phyloP scores from a whole-genome alignment of 1,139 yeast species.

The Martiniozyma asiatica region DNA sequence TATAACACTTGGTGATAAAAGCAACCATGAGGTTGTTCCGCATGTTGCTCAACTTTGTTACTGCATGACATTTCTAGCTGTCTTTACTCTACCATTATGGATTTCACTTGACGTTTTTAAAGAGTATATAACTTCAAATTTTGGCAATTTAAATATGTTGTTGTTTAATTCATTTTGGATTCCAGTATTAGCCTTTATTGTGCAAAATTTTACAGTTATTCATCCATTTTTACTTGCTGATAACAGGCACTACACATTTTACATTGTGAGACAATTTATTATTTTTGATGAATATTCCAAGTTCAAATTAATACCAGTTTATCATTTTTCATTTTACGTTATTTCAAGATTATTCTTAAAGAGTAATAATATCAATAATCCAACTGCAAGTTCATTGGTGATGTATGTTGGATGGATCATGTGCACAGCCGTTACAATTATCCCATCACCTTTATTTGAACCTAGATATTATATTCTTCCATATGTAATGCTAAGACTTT shows the following conservation, averaged over 20 bases:
- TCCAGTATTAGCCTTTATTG: conserved; percentile 32
- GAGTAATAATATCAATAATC: conserved; percentile 15
- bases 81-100: conserved; percentile 67
- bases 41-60: conserved; percentile 79
- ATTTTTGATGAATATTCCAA: conserved; percentile 30
- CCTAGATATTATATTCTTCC: conserved; percentile 89
- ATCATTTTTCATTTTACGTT: conserved; percentile 56
- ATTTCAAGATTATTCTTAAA: conserved; percentile 27
- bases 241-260: conserved; percentile 87
- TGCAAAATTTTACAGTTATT: conserved; percentile 53
- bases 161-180: conserved; percentile 16
- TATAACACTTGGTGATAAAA: conserved; percentile 79
- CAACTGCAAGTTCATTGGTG: conserved; percentile 21
- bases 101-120: conserved; percentile 28
- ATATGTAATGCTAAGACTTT: conserved; percentile 58
- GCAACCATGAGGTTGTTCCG: conserved; percentile 59
- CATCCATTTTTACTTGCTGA: conserved; percentile 93
- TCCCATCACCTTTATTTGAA: conserved; percentile 87
- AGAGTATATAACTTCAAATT: conserved; percentile 20
- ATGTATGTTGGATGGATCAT: conserved; percentile 34
- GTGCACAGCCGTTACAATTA: conserved; percentile 49
- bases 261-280: conserved; percentile 58
- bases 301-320: conserved; percentile 45
- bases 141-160: conserved; percentile 9
- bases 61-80: conserved; percentile 48